A percentile compares a stretch with the other conserved stretches of the same genome.
phyloP scores from a whole-genome alignment of 306 rosid species.

The Sesbania bispinosa region DNA sequence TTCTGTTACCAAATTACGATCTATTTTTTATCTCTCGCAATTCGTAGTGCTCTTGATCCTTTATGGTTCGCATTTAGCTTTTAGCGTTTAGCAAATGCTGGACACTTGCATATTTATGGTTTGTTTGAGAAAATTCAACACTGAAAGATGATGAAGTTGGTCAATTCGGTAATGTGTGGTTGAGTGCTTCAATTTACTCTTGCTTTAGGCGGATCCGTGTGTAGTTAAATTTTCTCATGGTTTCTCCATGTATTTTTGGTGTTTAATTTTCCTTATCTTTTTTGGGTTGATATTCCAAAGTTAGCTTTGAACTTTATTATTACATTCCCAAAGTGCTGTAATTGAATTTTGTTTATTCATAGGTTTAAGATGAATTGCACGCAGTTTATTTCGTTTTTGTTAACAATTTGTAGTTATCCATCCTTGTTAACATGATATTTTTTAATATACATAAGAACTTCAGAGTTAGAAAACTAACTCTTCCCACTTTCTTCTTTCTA shows the following conservation, averaged over 20 bases:
- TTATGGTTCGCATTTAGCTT: background rate
- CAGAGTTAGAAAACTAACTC: background rate
- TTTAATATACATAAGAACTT: background rate
- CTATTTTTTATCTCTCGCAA: background rate
- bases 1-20: background rate
- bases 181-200: background rate
- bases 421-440: background rate
- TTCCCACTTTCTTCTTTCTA: background rate
- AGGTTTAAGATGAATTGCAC: background rate
- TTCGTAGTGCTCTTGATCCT: background rate
- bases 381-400: background rate
- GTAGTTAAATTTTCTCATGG: background rate
- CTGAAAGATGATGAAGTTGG: background rate
- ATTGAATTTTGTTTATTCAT: background rate
- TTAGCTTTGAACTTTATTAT: background rate
- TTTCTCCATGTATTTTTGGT: background rate
- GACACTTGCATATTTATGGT: background rate
- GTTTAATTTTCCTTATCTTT: background rate
- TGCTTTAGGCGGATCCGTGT: background rate
- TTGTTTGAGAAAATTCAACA: background rate
- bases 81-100: no score
- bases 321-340: background rate
- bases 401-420: background rate
- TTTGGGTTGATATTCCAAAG: background rate
- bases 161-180: background rate